These are phyloP conservation scores for Leccinum fallax DNA, from an alignment of 1,284 basidiomycete species.

Conservation along the genomic window DNA sequence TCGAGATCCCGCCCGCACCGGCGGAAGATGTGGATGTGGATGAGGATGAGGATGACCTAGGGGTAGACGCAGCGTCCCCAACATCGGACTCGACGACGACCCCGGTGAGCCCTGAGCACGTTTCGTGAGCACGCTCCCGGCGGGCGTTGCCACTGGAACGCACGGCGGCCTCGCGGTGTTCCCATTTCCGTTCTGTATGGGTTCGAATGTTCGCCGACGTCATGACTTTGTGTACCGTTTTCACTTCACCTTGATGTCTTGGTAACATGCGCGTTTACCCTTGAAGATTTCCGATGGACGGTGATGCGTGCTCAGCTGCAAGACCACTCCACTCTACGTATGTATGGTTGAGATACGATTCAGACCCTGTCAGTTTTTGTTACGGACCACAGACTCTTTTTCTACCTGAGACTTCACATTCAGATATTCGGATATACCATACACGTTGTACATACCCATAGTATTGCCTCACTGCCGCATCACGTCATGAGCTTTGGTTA, in stretches of 20 bases:
- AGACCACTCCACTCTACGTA: neutral
- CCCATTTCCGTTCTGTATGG: conserved; percentile 7
- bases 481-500: neutral
- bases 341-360: neutral
- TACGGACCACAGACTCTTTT: neutral
- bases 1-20: conserved; percentile 10
- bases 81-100: conserved; percentile 1
- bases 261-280: conserved; percentile 12
- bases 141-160: neutral
- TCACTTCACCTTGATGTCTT: conserved; percentile 8
- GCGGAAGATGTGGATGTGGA: neutral
- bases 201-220: neutral
- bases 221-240: neutral
- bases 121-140: conserved; percentile 2
- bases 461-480: neutral
- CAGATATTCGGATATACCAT: conserved; percentile 17
- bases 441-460: conserved; percentile 21
- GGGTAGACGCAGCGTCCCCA: neutral
- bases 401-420: conserved; percentile 1
- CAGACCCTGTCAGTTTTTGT: neutral
- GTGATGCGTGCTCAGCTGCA: neutral
- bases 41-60: neutral
- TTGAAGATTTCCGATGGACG: neutral
- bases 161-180: neutral
- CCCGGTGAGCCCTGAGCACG: conserved; percentile 9